Conservation (phyloP, 2,329 filamentous ascomycete genomes). For the Trichoderma pleuroti region DNA sequence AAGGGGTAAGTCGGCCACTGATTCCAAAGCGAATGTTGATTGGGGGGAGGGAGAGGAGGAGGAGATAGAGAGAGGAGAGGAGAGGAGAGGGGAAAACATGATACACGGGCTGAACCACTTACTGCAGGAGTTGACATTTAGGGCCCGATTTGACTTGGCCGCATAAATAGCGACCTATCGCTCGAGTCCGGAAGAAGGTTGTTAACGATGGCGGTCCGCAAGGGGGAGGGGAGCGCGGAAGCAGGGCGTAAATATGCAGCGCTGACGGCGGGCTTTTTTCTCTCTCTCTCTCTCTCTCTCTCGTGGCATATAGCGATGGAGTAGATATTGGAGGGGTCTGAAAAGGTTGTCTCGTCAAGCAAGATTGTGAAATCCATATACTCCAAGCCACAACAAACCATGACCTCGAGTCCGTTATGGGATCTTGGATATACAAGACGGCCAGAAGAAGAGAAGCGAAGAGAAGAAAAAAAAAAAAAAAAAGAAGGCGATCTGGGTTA, state of each 20-base stretch:
- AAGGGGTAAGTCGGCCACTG: constrained; percentile 6
- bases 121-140: constrained; percentile 26
- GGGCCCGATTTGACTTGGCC: constrained; percentile 19
- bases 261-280: constrained; percentile 6
- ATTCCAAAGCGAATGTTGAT: not conserved
- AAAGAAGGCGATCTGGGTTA: not conserved
- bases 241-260: constrained; percentile 1
- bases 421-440: not conserved
- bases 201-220: constrained; percentile 10
- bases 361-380: constrained; percentile 16
- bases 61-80: constrained; percentile 17
- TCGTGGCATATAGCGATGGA: constrained; percentile 13
- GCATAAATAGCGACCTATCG: constrained; percentile 19
- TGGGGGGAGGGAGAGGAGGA: not conserved
- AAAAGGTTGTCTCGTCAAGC: constrained; percentile 11
- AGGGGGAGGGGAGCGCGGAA: constrained; percentile 2
- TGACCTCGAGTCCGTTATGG: constrained; percentile 1
- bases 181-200: constrained; percentile 11
- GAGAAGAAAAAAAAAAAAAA: not conserved
- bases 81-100: constrained; percentile 15
- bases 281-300: too few species aligned
- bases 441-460: not conserved
- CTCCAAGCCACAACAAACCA: constrained; percentile 16
- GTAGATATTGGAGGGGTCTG: constrained; percentile 12
- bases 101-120: constrained; percentile 21